These are phyloP conservation scores for Dysphania ambrosioides DNA, from an alignment of 148 eudicot species.

Conservation along the genomic window DNA sequence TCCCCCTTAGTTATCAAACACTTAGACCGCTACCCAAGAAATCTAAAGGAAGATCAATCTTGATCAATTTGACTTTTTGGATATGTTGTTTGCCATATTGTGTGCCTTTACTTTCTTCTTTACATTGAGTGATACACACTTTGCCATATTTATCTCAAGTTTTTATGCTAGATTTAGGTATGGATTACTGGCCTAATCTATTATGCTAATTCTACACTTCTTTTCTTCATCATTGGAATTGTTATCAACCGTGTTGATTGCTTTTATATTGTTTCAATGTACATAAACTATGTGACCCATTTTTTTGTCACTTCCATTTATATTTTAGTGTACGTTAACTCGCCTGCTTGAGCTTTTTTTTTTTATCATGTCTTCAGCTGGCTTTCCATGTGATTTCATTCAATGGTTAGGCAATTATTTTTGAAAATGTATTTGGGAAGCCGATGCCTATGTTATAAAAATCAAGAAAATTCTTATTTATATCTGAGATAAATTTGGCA, in stretches of 20 bases:
- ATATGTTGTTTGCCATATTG: conserved; percentile 58
- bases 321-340: too few relatives aligned
- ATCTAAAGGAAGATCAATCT: conserved; percentile 37
- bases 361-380: too few relatives aligned
- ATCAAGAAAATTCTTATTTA: too few relatives aligned
- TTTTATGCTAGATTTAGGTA: conserved; percentile 19
- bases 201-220: not conserved
- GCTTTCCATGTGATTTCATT: too few relatives aligned
- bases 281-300: conserved; percentile 1
- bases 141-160: conserved; percentile 16
- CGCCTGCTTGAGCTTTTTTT: not conserved
- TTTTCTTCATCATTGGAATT: not conserved
- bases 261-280: conserved; percentile 11
- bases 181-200: conserved; percentile 27
- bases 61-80: conserved; percentile 50
- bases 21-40: conserved; percentile 44
- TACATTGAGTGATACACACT: conserved; percentile 24
- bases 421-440: too few relatives aligned
- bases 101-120: conserved; percentile 23
- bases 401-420: too few relatives aligned
- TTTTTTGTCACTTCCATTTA: too few relatives aligned
- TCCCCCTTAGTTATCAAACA: conserved; percentile 34
- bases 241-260: conserved; percentile 7
- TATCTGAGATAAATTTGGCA: too few relatives aligned
- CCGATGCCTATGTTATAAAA: too few relatives aligned